A percentile compares a stretch with the other conserved stretches of the same genome.
Evolutionary conservation across 208 protist genomes (phyloP).

Genomic region (Acanthamoeba healyi): DNA sequence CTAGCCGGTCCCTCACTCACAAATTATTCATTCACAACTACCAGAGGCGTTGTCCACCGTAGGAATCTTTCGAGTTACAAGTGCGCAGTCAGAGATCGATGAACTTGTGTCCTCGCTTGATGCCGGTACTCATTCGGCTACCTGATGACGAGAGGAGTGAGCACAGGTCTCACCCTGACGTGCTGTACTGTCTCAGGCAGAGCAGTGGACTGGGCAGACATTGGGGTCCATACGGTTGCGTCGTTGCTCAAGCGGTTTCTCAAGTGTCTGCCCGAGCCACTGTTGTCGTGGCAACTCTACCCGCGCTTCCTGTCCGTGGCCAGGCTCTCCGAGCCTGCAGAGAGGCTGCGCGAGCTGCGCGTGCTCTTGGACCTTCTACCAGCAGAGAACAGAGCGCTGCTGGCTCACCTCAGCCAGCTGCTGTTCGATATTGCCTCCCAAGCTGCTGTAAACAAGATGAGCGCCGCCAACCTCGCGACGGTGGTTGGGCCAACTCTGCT

Average conservation of each 20-base stretch:
- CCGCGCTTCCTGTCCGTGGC: not conserved
- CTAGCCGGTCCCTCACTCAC: too few species aligned
- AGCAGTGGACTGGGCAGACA: not conserved
- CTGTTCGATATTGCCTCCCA: not conserved
- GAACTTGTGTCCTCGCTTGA: not conserved
- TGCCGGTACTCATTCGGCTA: conserved; percentile 2
- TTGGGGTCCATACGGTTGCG: not conserved
- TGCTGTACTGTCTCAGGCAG: not conserved
- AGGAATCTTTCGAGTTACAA: not conserved
- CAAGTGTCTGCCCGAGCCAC: not conserved
- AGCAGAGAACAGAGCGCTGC: not conserved
- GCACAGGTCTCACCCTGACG: too few species aligned
- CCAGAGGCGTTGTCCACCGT: not conserved
- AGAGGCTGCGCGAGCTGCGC: not conserved
- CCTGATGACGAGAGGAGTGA: too few species aligned
- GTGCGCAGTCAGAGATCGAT: conserved; percentile 6
- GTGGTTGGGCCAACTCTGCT: not conserved
- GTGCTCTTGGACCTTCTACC: not conserved
- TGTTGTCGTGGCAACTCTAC: not conserved
- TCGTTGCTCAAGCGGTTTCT: not conserved
- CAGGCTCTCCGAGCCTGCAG: not conserved
- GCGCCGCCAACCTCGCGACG: not conserved
- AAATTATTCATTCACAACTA: too few species aligned
- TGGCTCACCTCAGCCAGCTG: not conserved
- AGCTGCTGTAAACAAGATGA: conserved; percentile 9